Conservation (phyloP, 1,284 basidiomycete genomes). For the Neonothopanus nambi region DNA sequence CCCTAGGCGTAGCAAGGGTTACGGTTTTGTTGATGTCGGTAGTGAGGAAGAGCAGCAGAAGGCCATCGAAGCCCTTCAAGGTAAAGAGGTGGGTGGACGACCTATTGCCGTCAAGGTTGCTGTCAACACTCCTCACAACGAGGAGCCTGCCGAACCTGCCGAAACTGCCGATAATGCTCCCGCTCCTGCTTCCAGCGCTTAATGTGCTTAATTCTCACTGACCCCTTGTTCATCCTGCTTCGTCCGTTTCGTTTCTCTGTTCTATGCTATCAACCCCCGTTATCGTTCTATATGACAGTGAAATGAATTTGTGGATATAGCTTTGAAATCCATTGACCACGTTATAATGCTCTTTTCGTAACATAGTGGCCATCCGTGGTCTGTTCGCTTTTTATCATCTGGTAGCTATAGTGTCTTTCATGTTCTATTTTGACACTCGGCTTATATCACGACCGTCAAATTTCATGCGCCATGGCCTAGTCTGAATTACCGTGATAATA, state of each 20-base stretch:
- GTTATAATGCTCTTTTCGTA: conserved; percentile 17
- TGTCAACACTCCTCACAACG: conserved; percentile 61
- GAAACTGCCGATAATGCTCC: conserved; percentile 26
- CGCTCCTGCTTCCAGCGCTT: conserved; percentile 19
- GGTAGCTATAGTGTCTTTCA: conserved; percentile 15
- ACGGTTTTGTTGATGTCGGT: conserved; percentile 92
- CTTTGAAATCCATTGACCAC: conserved; percentile 9
- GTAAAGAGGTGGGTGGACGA: conserved; percentile 80
- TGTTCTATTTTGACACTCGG: conserved; percentile 5
- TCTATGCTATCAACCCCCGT: conserved; percentile 26
- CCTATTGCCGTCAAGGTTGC: conserved; percentile 87
- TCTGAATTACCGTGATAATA: not conserved
- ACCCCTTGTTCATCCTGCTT: conserved; percentile 19
- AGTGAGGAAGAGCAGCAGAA: conserved; percentile 82
- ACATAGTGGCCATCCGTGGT: conserved; percentile 17
- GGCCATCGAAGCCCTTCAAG: conserved; percentile 79
- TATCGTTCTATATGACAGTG: conserved; percentile 21
- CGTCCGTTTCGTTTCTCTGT: conserved; percentile 20
- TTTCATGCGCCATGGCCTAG: not conserved
- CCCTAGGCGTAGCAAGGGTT: conserved; percentile 86
- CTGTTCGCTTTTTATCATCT: conserved; percentile 16
- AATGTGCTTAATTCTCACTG: conserved; percentile 4
- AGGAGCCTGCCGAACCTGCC: conserved; percentile 39
- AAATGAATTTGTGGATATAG: conserved; percentile 15
- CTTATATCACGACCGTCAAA: conserved; percentile 10